These are phyloP conservation scores for Lagenaria siceraria DNA, from an alignment of 306 rosid species.

Conservation along the genomic window DNA sequence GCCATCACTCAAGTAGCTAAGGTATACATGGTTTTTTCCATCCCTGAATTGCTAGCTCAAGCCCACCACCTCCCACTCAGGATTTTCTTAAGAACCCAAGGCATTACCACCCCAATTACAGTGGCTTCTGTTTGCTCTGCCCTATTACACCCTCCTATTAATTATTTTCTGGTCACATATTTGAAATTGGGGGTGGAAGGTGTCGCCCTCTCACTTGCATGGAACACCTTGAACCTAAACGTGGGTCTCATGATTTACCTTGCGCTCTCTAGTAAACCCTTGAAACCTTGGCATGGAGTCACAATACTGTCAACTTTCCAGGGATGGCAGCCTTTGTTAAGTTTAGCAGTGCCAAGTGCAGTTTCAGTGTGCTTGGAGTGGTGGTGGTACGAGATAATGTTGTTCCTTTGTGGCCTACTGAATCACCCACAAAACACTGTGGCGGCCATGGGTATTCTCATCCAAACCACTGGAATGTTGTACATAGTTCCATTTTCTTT, in stretches of 20 bases:
- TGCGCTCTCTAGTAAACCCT: slow-evolving; percentile 32
- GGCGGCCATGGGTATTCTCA: slow-evolving; percentile 86
- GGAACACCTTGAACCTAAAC: slow-evolving; percentile 52
- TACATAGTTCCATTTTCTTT: slow-evolving; percentile 61
- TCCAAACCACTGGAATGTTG: slow-evolving; percentile 72
- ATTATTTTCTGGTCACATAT: slow-evolving; percentile 36
- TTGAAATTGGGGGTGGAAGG: slow-evolving; percentile 58
- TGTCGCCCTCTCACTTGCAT: slow-evolving; percentile 58
- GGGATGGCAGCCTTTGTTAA: slow-evolving; percentile 63
- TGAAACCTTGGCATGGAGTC: slow-evolving; percentile 66
- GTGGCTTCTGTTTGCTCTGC: slow-evolving; percentile 51
- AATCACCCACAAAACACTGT: slow-evolving; percentile 60
- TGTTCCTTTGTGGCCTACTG: slow-evolving; percentile 54
- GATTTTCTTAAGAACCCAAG: slow-evolving; percentile 61
- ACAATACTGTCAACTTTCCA: slow-evolving; percentile 23
- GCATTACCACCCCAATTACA: slow-evolving; percentile 57
- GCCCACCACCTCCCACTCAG: slow-evolving; percentile 56
- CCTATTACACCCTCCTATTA: slow-evolving; percentile 44
- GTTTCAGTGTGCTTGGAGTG: slow-evolving; percentile 69
- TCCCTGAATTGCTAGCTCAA: slow-evolving; percentile 80
- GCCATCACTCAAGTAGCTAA: slow-evolving; percentile 56
- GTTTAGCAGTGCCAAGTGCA: slow-evolving; percentile 61
- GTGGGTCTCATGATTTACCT: slow-evolving; percentile 47
- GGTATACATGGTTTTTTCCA: slow-evolving; percentile 54
- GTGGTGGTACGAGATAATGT: slow-evolving; percentile 94